Evolutionary conservation across 2,329 filamentous ascomycete species (phyloP).

Genomic region (Nemania sp.): DNA sequence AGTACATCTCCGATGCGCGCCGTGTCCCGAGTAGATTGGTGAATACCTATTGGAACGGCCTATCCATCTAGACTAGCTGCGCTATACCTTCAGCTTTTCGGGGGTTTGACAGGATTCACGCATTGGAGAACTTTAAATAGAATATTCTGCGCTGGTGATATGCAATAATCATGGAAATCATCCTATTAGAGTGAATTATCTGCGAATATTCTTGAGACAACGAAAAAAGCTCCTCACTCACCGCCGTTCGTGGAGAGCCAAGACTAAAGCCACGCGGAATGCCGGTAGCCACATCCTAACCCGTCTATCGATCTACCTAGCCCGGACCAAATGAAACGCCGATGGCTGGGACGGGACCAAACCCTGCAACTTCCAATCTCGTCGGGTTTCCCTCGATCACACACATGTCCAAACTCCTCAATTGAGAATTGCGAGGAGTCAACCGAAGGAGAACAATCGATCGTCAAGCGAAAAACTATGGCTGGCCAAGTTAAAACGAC

Average conservation of each 20-base stretch:
- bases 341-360: conserved; percentile 17
- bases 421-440: conserved; percentile 15
- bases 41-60: too few species aligned
- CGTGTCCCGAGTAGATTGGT: too few species aligned
- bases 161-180: neutral
- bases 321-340: conserved; percentile 34
- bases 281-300: conserved; percentile 29
- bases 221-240: conserved; percentile 26
- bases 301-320: conserved; percentile 3
- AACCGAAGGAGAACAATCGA: neutral
- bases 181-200: neutral
- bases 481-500: conserved; percentile 23
- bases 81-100: too few species aligned
- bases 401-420: conserved; percentile 12
- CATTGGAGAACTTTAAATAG: neutral
- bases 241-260: conserved; percentile 24
- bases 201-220: neutral
- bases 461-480: conserved; percentile 16
- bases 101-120: neutral
- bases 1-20: too few species aligned
- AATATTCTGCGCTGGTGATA: neutral
- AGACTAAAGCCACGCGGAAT: conserved; percentile 29
- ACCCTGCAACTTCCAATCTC: conserved; percentile 9
- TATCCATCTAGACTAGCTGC: too few species aligned
- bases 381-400: conserved; percentile 15